A percentile compares a stretch with the other conserved stretches of the same genome.
phyloP scores from a whole-genome alignment of 495 filamentous ascomycete genomes.

The Penicillium dipodomyicola region DNA sequence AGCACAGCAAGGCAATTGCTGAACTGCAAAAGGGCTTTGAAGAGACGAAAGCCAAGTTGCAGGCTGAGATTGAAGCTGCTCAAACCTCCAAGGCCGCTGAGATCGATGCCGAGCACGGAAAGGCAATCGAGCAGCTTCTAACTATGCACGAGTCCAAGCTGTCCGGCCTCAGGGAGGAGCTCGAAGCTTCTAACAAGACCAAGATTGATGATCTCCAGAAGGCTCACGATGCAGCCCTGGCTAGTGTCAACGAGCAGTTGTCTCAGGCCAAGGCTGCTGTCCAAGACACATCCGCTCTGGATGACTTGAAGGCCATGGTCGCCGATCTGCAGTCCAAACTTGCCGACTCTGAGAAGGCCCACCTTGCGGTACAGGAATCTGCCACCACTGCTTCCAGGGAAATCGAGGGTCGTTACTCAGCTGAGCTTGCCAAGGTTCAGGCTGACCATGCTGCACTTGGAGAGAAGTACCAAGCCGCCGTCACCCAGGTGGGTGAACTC shows the following conservation, averaged over 20 bases:
- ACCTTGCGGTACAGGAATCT: conserved; percentile 30
- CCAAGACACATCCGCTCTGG: conserved; percentile 40
- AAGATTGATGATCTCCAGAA: conserved; percentile 43
- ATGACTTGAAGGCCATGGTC: conserved; percentile 36
- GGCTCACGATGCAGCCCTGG: conserved; percentile 37
- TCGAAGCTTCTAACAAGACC: conserved; percentile 38
- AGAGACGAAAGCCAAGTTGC: conserved; percentile 32
- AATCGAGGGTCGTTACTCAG: conserved; percentile 32
- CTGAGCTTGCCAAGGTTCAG: conserved; percentile 34
- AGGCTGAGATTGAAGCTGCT: conserved; percentile 34
- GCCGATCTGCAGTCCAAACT: conserved; percentile 41
- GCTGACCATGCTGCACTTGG: conserved; percentile 34
- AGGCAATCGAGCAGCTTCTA: conserved; percentile 47
- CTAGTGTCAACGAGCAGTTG: conserved; percentile 35
- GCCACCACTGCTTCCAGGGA: conserved; percentile 27
- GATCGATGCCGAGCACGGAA: conserved; percentile 30
- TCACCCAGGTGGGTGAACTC: conserved; percentile 34
- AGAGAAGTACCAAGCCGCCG: conserved; percentile 33
- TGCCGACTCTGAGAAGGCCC: conserved; percentile 32
- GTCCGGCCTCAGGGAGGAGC: conserved; percentile 34
- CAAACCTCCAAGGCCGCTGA: conserved; percentile 30
- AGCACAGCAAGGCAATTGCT: conserved; percentile 18
- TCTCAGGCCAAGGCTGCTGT: conserved; percentile 36
- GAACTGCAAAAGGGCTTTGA: conserved; percentile 6
- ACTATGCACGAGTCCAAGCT: conserved; percentile 44